Evolutionary conservation across 371 early-diverging fungal genomes (phyloP), one percentile per base, ranked within the genome.

Genomic region (Mucor saturninus): DNA sequence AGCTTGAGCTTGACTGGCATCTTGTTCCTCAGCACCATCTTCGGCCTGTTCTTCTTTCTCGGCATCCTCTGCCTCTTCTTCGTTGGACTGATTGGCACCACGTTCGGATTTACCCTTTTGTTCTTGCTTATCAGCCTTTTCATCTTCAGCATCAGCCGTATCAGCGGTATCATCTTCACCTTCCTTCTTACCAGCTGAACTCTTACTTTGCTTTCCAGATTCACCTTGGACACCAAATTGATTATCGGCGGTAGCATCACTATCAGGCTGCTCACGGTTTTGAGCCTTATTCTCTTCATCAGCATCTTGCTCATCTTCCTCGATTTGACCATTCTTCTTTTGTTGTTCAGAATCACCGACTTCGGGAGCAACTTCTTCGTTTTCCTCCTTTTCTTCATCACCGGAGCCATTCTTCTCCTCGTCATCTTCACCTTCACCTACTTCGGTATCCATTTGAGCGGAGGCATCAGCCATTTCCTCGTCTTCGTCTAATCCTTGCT

Each of bases 191-290:
- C 84, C 83, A 50, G 74, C 69, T 42, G 79, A 74, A 39, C 80
- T 80, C 56, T 77, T 69, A 55, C 80, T 83, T 14, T 83, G 79
- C 51, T 84, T 81, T 46, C 87, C 89, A 30, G 84, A 72, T 55
- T 86, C 83, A 14, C 88, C 87, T 64, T 89, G 85, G 2, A 89
- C 86, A 49, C 90, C 91, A 77, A 89, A 87, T 58, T 88, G 86
- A 60, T 84, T 78, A 54, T 82, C 83, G 39, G 84, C 85, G 31
- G 74, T 69, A 5, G 79, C 76, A 49, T 86, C 82, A 56, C 77
- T 76, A 40, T 81, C 76, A 9, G 87, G 81, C 49, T 76, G 79
- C 52, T 81, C 81, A 10, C 74, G 73, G 51, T 76, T 75, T 43
- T 78, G 81, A 26, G 72, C 75, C 43, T 70, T 64, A 28, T 54